phyloP scores from a whole-genome alignment of 176 grass and related monocot genomes.

The Paspalum vaginatum region DNA sequence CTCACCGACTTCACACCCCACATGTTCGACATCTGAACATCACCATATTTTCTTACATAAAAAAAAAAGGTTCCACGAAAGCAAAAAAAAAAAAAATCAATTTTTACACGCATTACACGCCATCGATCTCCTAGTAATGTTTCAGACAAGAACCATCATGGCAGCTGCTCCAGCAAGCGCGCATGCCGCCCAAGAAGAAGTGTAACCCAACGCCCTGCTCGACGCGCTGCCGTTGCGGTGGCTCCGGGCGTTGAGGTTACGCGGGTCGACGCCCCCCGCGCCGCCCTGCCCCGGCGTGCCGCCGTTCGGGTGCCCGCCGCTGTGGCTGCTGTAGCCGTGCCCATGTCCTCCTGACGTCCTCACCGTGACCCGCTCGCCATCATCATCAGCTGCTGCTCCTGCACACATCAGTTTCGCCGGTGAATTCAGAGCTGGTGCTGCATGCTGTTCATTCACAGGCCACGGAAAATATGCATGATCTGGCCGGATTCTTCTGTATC shows the following conservation, averaged over 20 bases:
- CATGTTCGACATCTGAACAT: neutral
- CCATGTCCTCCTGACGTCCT: conserved; percentile 29
- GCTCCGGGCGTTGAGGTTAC: conserved; percentile 9
- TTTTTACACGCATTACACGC: neutral
- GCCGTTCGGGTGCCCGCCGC: neutral
- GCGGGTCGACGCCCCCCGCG: neutral
- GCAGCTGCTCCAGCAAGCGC: neutral
- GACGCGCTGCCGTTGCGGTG: neutral
- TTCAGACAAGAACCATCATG: neutral
- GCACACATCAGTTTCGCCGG: no score
- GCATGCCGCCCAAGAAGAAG: neutral
- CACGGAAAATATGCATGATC: neutral
- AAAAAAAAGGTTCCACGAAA: neutral
- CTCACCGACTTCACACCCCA: neutral
- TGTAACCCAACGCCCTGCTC: neutral
- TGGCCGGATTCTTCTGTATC: neutral
- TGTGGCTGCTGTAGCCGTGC: conserved; percentile 13
- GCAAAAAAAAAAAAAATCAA: neutral
- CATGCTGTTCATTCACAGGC: neutral
- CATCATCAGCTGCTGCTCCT: neutral
- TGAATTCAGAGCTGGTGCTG: neutral
- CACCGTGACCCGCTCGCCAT: neutral
- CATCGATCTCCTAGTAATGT: neutral
- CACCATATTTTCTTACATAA: neutral
- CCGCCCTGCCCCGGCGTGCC: neutral